These are phyloP conservation scores for Cordyceps cicadae DNA, from an alignment of 2,329 filamentous ascomycete species.

Conservation along the genomic window DNA sequence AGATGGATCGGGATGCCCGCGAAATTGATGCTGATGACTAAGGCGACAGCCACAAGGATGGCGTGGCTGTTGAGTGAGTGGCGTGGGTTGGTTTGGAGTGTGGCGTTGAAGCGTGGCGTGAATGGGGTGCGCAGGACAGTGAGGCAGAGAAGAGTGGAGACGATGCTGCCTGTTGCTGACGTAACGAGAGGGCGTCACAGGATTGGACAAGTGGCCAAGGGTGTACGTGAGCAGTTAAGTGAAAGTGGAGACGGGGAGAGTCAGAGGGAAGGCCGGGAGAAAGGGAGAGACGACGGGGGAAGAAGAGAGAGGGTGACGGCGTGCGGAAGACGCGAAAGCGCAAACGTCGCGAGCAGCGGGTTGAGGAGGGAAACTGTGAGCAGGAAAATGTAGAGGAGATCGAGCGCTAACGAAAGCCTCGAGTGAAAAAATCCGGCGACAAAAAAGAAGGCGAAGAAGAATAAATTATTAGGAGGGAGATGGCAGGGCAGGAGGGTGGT, in stretches of 20 bases:
- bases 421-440: constrained; percentile 21
- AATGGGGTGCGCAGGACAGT: neutral
- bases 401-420: constrained; percentile 45
- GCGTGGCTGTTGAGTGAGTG: neutral
- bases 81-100: neutral
- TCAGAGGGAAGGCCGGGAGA: neutral
- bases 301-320: neutral
- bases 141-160: constrained; percentile 12
- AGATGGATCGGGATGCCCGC: constrained; percentile 5
- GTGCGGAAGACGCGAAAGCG: neutral
- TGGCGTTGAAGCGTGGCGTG: neutral
- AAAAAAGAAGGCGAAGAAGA: constrained; percentile 15
- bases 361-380: constrained; percentile 6
- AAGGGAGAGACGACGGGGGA: neutral
- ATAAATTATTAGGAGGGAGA: constrained; percentile 16
- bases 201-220: constrained; percentile 4
- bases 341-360: neutral
- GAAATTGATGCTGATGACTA: constrained; percentile 4
- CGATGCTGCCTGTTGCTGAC: constrained; percentile 23
- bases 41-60: neutral
- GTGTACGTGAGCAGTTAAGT: constrained; percentile 1
- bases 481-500: constrained; percentile 10
- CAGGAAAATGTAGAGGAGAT: constrained; percentile 16
- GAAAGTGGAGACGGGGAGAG: constrained; percentile 1
- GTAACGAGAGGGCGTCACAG: constrained; percentile 22